Conservation (phyloP, 139 green algal species). For the Pseudopediastrum boryanum region DNA sequence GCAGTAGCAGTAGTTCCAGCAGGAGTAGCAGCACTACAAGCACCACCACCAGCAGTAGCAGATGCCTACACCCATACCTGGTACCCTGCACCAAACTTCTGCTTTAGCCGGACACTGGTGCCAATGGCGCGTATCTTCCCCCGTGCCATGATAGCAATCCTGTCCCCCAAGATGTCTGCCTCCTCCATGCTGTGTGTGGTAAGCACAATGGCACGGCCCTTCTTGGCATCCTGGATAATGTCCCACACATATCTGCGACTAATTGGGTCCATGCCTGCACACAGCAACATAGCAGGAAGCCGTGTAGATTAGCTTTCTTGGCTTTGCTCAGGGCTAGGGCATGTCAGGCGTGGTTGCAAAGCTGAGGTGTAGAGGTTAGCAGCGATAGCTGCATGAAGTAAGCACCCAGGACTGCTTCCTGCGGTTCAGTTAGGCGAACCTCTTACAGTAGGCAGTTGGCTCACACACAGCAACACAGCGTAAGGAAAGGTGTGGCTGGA, state of each 20-base stretch:
- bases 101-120: slow-evolving; percentile 87
- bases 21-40: too few relatives aligned
- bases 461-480: slow-evolving; percentile 16
- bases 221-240: slow-evolving; percentile 84
- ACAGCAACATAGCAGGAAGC: slow-evolving; percentile 1
- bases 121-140: slow-evolving; percentile 89
- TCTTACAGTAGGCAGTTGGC: too few relatives aligned
- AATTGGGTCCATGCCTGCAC: slow-evolving; percentile 73
- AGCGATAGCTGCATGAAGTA: too few relatives aligned
- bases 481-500: too few relatives aligned
- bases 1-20: too few relatives aligned
- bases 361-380: too few relatives aligned
- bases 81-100: slow-evolving; percentile 88
- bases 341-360: too few relatives aligned
- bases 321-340: too few relatives aligned
- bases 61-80: slow-evolving; percentile 51
- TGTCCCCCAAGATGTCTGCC: slow-evolving; percentile 92
- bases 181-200: slow-evolving; percentile 96
- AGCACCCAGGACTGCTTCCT: too few relatives aligned
- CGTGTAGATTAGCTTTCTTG: too few relatives aligned
- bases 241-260: slow-evolving; percentile 91
- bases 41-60: too few relatives aligned
- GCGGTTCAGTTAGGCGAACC: too few relatives aligned
- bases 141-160: slow-evolving; percentile 93
- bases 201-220: slow-evolving; percentile 84